A percentile compares a stretch with the other conserved stretches of the same genome.
Conservation (phyloP, 345 rosid species). For the thale cress (Arabidopsis thaliana) region TAIR10.1 NC_003076.8:10031001-10031500, state of each 20-base stretch:
- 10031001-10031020: conserved; percentile 77
- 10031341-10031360: conserved; percentile 59
- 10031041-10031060: conserved; percentile 66
- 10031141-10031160: conserved; percentile 47
- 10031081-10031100: conserved; percentile 1
- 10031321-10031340: conserved; percentile 73
- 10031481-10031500: conserved; percentile 44
- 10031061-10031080: not conserved
- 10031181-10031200: conserved; percentile 39
- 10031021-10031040: conserved; percentile 81
- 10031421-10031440: not conserved
- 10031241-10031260: not conserved
- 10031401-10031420: conserved; percentile 62
- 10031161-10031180: conserved; percentile 48
- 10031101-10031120: not conserved
- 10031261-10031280: conserved; percentile 54
- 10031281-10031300: conserved; percentile 70
- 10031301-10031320: conserved; percentile 64
- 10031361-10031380: conserved; percentile 64
- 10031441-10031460: not conserved
- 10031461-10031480: not conserved
- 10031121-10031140: conserved; percentile 34
- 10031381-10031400: conserved; percentile 76
- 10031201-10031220: not conserved
- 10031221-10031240: not conserved